Evolutionary conservation across 2,329 filamentous ascomycete genomes (phyloP), one percentile per base, ranked within the genome.

Genomic region (Fusarium abutilonis): DNA sequence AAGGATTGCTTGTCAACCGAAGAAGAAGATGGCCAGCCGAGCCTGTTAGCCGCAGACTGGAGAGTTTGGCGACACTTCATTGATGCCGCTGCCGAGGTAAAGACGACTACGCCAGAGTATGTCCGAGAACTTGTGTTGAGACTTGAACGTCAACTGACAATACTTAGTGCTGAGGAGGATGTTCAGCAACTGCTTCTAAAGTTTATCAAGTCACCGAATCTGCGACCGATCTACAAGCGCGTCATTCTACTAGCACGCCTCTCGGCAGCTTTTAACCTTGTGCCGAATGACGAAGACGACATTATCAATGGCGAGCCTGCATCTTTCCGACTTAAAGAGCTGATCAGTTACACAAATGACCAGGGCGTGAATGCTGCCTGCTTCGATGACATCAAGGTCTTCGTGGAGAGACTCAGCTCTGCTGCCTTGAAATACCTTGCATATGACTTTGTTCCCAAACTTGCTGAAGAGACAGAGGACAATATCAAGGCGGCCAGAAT

Each of bases 361-460:
- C 73, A 79, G 49, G 72, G 69, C n/a, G 59, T 60, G 0, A 76
- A 72, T n/a, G 69, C 74, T 5, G 73, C 76, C 7, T 81, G 75
- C 52, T 84, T 85, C 51, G 77, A 79, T 31, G 82, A 83, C 44
- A 64, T 83, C 36, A 82, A 79, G 56, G 59, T 62, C 1, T 82
- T 80, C 51, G 71, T 81, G 4, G 76, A 80, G 36, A 69, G 72
- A 17, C 74, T 86, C 1, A 74, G 70, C 1, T 71, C 76, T 3
- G 64, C 73, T 1, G 81, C 82, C 7, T 64, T 79, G 8, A 75
- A 74, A 38, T 68, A 75, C 21, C 64, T 84, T 8, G 72, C 80
- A 4, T 71, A 77, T 7, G 58, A 74, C 1, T 74, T 79, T 43
- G 56, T 79, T 4, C 69, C 72, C 0, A 66, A 65, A 5, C 53